Evolutionary conservation across 106 monocot species (phyloP), one percentile per base, ranked within the genome.

Genomic region (Acorus gramineus): DNA sequence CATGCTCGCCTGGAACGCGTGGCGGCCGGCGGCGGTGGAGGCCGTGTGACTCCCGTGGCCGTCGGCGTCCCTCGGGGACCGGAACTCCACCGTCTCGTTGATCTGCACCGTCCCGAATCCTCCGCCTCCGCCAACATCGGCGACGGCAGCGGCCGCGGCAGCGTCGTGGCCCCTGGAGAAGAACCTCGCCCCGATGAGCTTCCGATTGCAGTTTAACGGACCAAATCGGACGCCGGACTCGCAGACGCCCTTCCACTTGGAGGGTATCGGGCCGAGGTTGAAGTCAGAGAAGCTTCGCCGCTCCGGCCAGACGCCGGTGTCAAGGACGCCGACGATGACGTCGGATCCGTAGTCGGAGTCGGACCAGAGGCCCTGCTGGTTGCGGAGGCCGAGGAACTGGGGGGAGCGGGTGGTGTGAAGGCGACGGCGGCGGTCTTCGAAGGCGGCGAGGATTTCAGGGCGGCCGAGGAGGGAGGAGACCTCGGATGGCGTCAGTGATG

Each of bases 11-110:
- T 64, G 6, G 74, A 90, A 96, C n/a, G 74, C 71, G 55, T 91
- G 87, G 60, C 87, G 71, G 14, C 95, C 95, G 42, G 90, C 95
- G 8, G 95, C 90, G 59, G 95, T 96, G 52, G 95, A 84, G 9
- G 95, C 85, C 3, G 95, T 96, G 81, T 96, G 95, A 55, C 90
- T 96, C 3, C 95, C 95, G 68, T 96, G 95, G 1, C 95, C 95
- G 52, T 96, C 95, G 54, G 95, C 95, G 51, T 96, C 95, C 4
- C 90, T 67, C 11, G 95, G 87, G 7, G 90, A 96, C 11, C 75
- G 66, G 72, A 68, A 96, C 71, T 96, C 95, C 1, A 79, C 62
- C 3, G 90, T 82, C 8, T 69, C 84, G 63, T 90, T 90, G 49
- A 78, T 78, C 7, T 28, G 28, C 28, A 28, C 28, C 28, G 28